Evolutionary conservation across 495 filamentous ascomycete species (phyloP).

Genomic region (Letharia lupina): DNA sequence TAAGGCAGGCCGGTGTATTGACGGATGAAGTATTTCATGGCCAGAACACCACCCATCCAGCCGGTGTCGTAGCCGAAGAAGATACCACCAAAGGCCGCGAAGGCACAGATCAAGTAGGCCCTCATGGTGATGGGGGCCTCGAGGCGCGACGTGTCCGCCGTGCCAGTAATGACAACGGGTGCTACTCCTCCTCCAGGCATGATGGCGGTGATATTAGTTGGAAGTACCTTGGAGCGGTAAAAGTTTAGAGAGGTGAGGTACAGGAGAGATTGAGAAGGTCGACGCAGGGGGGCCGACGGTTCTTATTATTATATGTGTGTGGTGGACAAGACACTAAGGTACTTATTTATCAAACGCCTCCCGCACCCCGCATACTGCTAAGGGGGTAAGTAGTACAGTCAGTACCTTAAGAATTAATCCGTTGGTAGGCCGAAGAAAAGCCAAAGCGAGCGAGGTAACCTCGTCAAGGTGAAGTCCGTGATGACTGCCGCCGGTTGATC

Average conservation of each 20-base stretch:
- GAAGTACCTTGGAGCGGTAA: background rate
- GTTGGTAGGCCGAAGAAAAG: background rate
- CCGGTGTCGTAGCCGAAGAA: slow-evolving; percentile 50
- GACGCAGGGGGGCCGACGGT: background rate
- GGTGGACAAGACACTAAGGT: background rate
- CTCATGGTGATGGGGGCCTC: slow-evolving; percentile 57
- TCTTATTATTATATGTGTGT: background rate
- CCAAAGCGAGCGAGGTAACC: slow-evolving; percentile 1
- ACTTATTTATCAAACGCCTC: background rate
- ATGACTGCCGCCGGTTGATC: slow-evolving; percentile 4
- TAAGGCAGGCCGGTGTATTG: slow-evolving; percentile 32
- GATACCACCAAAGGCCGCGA: slow-evolving; percentile 52
- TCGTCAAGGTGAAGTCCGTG: slow-evolving; percentile 11
- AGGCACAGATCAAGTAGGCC: slow-evolving; percentile 55
- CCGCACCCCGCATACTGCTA: slow-evolving; percentile 7
- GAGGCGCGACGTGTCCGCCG: slow-evolving; percentile 37
- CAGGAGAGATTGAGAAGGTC: background rate
- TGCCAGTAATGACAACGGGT: slow-evolving; percentile 26
- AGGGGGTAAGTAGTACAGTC: too few species aligned
- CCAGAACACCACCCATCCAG: slow-evolving; percentile 47
- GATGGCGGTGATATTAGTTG: slow-evolving; percentile 11
- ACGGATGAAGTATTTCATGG: slow-evolving; percentile 44
- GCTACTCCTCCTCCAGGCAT: slow-evolving; percentile 34
- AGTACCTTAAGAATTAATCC: too few species aligned
- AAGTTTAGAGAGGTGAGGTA: background rate